Conservation (phyloP, 2,329 filamentous ascomycete species). For the Paecilomyces variotii region DNA sequence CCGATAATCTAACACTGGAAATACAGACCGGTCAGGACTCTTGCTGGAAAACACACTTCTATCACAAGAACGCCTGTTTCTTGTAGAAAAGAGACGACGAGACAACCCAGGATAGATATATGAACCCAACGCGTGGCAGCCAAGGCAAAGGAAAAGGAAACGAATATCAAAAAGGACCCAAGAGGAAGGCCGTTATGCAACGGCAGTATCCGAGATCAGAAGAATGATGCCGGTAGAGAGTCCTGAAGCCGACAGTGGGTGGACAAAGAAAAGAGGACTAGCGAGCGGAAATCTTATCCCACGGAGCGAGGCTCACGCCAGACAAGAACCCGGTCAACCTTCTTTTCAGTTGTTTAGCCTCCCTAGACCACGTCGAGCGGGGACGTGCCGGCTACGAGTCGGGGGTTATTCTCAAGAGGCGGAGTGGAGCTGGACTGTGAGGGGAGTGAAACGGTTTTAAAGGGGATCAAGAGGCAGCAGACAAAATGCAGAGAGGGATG, state of each 20-base stretch:
- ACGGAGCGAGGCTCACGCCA: background rate
- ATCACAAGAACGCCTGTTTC: background rate
- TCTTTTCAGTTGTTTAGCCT: background rate
- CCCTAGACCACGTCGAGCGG: background rate
- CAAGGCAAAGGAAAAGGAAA: background rate
- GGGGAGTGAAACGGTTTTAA: background rate
- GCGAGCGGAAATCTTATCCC: conserved; percentile 1
- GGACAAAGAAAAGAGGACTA: background rate
- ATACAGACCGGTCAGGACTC: background rate
- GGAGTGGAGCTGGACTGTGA: background rate
- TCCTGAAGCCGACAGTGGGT: background rate
- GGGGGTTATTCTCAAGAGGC: background rate
- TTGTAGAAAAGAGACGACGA: background rate
- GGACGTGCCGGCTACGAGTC: background rate
- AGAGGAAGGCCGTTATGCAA: background rate
- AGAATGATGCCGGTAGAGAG: background rate
- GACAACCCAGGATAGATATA: background rate
- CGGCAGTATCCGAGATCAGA: background rate
- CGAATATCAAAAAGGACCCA: background rate
- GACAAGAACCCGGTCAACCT: background rate
- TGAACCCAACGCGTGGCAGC: background rate
- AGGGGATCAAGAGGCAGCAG: background rate
- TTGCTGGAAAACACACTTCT: background rate
- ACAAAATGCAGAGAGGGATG: background rate
- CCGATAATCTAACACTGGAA: background rate